Evolutionary conservation across 306 rosid genomes (phyloP).

Genomic region (Arachis hypogaea): DNA sequence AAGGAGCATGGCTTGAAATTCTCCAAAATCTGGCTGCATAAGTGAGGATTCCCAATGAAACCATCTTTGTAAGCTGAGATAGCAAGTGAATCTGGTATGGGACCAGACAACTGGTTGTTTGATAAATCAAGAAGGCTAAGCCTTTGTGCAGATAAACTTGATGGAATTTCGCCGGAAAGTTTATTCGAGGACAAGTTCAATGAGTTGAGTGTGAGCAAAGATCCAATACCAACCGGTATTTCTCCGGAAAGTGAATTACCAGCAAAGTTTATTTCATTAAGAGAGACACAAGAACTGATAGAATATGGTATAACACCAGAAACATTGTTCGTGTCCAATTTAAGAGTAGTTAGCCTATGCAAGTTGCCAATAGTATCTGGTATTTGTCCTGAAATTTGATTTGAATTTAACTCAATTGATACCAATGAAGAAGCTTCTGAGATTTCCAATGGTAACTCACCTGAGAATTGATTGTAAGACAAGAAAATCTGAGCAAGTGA

Average conservation of each 20-base stretch:
- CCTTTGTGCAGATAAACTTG: conserved; percentile 53
- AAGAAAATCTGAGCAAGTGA: conserved; percentile 62
- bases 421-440: conserved; percentile 65
- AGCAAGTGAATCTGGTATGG: conserved; percentile 65
- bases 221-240: conserved; percentile 68
- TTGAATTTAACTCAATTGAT: conserved; percentile 53
- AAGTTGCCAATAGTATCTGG: conserved; percentile 70
- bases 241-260: conserved; percentile 60
- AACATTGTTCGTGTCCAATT: conserved; percentile 57
- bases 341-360: conserved; percentile 54
- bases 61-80: conserved; percentile 63
- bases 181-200: conserved; percentile 74
- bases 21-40: conserved; percentile 61
- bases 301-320: conserved; percentile 74
- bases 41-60: conserved; percentile 74
- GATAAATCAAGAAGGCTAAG: conserved; percentile 85
- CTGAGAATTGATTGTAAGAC: conserved; percentile 63
- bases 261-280: conserved; percentile 63
- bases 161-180: conserved; percentile 72
- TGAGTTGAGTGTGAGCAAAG: conserved; percentile 68
- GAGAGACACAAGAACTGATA: conserved; percentile 67
- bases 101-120: conserved; percentile 63
- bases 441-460: conserved; percentile 63
- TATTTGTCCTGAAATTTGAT: conserved; percentile 64
- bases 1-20: conserved; percentile 54